A percentile compares a stretch with the other conserved stretches of the same genome.
These are phyloP conservation scores for Calonectria henricotiae DNA, from an alignment of 2,329 filamentous ascomycete genomes.

Conservation along the genomic window DNA sequence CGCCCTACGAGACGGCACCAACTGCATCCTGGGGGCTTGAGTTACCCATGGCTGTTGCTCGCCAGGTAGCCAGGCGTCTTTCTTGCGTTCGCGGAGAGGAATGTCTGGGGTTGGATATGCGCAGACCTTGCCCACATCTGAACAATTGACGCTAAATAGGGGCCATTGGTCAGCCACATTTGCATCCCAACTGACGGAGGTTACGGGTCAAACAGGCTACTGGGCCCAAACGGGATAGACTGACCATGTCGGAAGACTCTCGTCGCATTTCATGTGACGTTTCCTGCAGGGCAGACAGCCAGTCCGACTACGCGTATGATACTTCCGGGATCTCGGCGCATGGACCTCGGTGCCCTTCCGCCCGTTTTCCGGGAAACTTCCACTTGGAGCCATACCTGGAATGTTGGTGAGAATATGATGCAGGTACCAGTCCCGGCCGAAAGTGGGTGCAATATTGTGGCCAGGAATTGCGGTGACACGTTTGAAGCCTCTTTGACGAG, in stretches of 20 bases:
- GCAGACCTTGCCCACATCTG: conserved; percentile 15
- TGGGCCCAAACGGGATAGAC: conserved; percentile 9
- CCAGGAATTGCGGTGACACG: neutral
- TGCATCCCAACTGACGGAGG: neutral
- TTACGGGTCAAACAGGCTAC: neutral
- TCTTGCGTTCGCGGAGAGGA: conserved; percentile 45
- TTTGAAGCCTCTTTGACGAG: neutral
- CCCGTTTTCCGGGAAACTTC: neutral
- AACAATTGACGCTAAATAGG: conserved; percentile 42
- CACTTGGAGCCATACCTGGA: neutral
- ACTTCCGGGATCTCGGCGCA: conserved; percentile 25
- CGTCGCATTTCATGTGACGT: conserved; percentile 44
- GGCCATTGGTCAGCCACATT: conserved; percentile 24
- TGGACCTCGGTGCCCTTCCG: neutral
- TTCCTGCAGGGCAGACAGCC: conserved; percentile 47
- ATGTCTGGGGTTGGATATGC: conserved; percentile 35
- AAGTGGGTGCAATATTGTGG: neutral
- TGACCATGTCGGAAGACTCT: conserved; percentile 43
- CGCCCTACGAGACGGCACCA: conserved; percentile 24
- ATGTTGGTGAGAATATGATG: too few species aligned
- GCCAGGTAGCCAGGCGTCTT: conserved; percentile 38
- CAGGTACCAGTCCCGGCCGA: neutral
- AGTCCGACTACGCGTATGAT: conserved; percentile 43
- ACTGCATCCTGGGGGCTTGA: neutral
- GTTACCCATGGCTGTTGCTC: conserved; percentile 42